Evolutionary conservation across 140 eudicot genomes (phyloP), one percentile per base, ranked within the genome.

Genomic region (Ambrosia hybrid): DNA sequence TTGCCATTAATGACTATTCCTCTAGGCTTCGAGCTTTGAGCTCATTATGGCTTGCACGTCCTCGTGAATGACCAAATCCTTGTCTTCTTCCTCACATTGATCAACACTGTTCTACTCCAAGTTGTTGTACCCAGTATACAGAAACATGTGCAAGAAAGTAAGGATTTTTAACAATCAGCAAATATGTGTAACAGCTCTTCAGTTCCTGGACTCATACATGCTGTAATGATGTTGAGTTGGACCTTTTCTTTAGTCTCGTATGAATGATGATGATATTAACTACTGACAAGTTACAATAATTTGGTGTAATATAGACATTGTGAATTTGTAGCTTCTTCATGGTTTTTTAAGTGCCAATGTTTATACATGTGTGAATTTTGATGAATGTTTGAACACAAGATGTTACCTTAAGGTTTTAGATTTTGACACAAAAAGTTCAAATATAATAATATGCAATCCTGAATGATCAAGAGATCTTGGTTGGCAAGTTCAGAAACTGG

Each of bases 11-110:
- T 45, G 89, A 81, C 51, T 85, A 85, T 68, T 85, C 79, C 55
- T 85, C 86, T 51, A 78, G 89, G 26, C 89, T 85, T 66, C 82
- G 89, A 64, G 89, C 89, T 77, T 74, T 85, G 11, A 81, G 86
- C 80, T 85, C 89, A 9, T 79, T 85, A 53, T 85, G 89, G 89
- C 89, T 85, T 16, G 89, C 89, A 10, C 89, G 89, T 9, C 89
- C 89, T 56, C 83, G 86, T 55, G 89, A 85, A 49, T 85, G 73
- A 79, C 65, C 15, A 63, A 11, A 34, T 21, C 30, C 30, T 21
- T 21, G 30, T 21, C 30, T 21, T 21, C 30, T 21, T 21, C 58
- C 72, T 69, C 56, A 43, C 51, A 72, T n/a, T n/a, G n/a, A n/a
- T n/a, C n/a, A n/a, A n/a, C n/a, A n/a, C n/a, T 57, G 76, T 63